phyloP scores from a whole-genome alignment of 345 rosid genomes.

The Lumnitzera littorea region DNA sequence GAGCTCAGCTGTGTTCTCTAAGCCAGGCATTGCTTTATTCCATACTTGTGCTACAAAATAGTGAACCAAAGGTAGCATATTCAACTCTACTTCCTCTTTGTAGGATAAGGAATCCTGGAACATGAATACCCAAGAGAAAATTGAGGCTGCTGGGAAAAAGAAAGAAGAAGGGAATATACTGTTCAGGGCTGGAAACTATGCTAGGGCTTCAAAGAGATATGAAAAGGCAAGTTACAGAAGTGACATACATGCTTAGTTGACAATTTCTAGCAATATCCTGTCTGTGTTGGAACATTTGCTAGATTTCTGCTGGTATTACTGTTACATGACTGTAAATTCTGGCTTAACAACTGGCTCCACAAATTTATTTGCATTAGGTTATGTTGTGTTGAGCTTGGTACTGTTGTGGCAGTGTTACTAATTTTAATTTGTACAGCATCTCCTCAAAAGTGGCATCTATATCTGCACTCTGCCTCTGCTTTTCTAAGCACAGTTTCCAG shows the following conservation, averaged over 20 bases:
- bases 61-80: neutral
- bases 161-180: constrained; percentile 86
- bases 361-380: no score
- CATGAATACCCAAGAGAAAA: constrained; percentile 80
- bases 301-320: neutral
- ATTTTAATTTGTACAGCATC: no score
- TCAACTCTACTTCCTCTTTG: neutral
- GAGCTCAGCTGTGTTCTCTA: constrained; percentile 2
- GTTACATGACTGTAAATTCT: no score
- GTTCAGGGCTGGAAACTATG: constrained; percentile 80
- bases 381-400: no score
- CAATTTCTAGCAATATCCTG: neutral
- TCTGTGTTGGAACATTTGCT: neutral
- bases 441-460: no score
- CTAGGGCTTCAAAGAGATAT: constrained; percentile 74
- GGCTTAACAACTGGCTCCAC: no score
- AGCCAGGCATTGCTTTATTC: neutral
- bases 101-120: constrained; percentile 98
- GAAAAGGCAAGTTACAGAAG: constrained; percentile 50
- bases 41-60: neutral
- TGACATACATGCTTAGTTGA: neutral
- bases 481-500: neutral
- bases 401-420: no score
- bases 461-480: neutral
- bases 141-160: constrained; percentile 84